These are phyloP conservation scores for Athelia psychrophila DNA, from an alignment of 1,284 basidiomycete species.

Conservation along the genomic window DNA sequence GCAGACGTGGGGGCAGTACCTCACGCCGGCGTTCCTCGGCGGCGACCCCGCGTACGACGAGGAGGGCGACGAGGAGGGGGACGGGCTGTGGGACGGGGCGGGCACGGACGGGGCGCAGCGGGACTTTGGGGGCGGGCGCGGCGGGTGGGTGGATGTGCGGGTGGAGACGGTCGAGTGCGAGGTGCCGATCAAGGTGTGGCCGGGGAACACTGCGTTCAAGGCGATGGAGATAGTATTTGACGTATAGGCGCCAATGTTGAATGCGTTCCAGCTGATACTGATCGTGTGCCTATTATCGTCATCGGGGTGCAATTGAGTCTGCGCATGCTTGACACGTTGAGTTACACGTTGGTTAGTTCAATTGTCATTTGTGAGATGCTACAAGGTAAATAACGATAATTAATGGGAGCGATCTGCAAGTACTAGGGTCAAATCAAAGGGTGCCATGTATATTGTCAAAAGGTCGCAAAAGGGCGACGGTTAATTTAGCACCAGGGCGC, in stretches of 20 bases:
- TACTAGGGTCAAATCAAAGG: too few relatives aligned
- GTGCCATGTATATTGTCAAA: too few relatives aligned
- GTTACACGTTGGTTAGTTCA: too few relatives aligned
- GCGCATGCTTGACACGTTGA: too few relatives aligned
- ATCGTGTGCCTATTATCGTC: too few relatives aligned
- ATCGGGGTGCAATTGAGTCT: too few relatives aligned
- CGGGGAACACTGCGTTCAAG: slow-evolving; percentile 86
- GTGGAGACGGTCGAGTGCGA: slow-evolving; percentile 89
- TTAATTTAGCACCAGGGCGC: too few relatives aligned
- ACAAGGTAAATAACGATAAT: too few relatives aligned
- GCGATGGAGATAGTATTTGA: slow-evolving; percentile 78
- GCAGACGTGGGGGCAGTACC: slow-evolving; percentile 50
- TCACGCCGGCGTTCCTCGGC: slow-evolving; percentile 53
- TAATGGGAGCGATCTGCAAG: too few relatives aligned
- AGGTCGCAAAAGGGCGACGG: too few relatives aligned
- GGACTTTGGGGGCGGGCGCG: slow-evolving; percentile 55
- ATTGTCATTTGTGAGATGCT: too few relatives aligned
- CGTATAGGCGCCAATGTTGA: slow-evolving; percentile 34
- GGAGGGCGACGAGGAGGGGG: slow-evolving; percentile 18
- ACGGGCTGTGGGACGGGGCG: slow-evolving; percentile 30
- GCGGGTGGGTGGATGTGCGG: slow-evolving; percentile 60
- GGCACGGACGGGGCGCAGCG: slow-evolving; percentile 20
- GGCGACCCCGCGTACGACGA: slow-evolving; percentile 49
- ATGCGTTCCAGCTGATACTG: too few relatives aligned
- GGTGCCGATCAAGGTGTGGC: slow-evolving; percentile 85